Conservation (phyloP, 1,139 yeast species). For the Zygotorulaspora mrakii region DNA sequence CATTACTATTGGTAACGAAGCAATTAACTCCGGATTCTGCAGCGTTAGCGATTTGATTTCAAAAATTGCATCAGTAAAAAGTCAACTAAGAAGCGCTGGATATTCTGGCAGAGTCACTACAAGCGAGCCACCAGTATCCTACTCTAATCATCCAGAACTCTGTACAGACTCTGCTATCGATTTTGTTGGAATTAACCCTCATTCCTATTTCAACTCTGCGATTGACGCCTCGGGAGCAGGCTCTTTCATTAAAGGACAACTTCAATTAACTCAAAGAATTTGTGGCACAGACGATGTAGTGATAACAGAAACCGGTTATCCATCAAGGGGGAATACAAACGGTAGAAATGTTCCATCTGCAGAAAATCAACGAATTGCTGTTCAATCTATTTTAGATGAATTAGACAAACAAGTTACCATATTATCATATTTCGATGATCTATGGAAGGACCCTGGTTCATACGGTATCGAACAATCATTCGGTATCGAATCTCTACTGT, state of each 20-base stretch:
- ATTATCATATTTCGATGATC: constrained; percentile 72
- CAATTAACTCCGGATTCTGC: constrained; percentile 58
- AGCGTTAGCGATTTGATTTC: constrained; percentile 54
- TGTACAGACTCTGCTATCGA: constrained; percentile 69
- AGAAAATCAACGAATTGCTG: constrained; percentile 68
- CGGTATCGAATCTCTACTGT: constrained; percentile 45
- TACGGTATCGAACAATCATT: constrained; percentile 83
- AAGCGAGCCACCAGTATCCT: constrained; percentile 83
- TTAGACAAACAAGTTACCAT: constrained; percentile 60
- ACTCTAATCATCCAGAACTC: constrained; percentile 56
- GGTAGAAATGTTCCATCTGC: constrained; percentile 70
- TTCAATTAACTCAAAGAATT: constrained; percentile 47
- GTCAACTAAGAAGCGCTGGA: constrained; percentile 59
- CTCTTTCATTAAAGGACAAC: constrained; percentile 61
- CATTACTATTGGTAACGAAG: constrained; percentile 86
- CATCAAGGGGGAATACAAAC: constrained; percentile 64
- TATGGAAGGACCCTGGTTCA: constrained; percentile 84
- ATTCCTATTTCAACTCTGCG: constrained; percentile 70
- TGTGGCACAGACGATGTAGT: constrained; percentile 51
- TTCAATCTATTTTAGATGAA: constrained; percentile 53
- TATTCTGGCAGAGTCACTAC: constrained; percentile 75
- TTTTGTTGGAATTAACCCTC: constrained; percentile 81
- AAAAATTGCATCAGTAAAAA: constrained; percentile 63
- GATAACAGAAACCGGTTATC: constrained; percentile 88
- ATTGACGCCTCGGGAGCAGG: constrained; percentile 69